Base-by-base conservation (phyloP, 2,329 filamentous ascomycete genomes). In the Hymenoscyphus linearis region DNA sequence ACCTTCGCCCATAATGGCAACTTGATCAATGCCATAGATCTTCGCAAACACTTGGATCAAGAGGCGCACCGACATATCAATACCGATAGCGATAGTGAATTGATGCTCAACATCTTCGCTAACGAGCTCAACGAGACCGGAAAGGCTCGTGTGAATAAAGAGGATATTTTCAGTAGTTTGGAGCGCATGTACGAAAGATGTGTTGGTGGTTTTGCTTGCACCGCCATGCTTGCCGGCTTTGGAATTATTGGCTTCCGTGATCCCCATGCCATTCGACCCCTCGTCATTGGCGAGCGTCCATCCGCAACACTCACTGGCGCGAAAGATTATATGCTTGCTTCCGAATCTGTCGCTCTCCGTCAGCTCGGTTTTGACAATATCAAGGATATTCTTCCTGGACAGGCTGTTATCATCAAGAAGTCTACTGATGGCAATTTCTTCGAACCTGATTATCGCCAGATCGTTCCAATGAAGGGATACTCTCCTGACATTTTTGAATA, bases 291-390 rank as follows among this genome's bases (percentile, higher is more conserved):
- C 50, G 89, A 86, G 55, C 84, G 91, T 59, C 82, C 85, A 1
- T 91, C 89, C 1, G 75, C 79, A 14, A 88, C 81, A 0, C 62
- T 85, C 44, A 80, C 83, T 37, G 79, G 83, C 4, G 86, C 85
- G 5, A 87, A 76, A 63, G 92, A 96, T 75, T 96, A 96, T 78
- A 91, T 96, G 83, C 85, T 96, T 79, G 91, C 91, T 0, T 96
- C 91, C 0, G 92, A 96, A 75, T 93, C 89, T 9, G 86, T 96
- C 56, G 92, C 91, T 9, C 78, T 96, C 54, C 83, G 83, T 53
- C 91, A 96, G 73, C 86, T 93, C 55, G 91, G 91, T 16, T 96
- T 95, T 77, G 79, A 75, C 36, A 80, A 91, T 71, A 87, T 96
- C 68, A 76, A 82, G 44, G 89, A 96, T 70, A 89, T 96, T 65